A percentile compares a stretch with the other conserved stretches of the same genome.
phyloP scores from a whole-genome alignment of 768 basidiomycete species.

The Mycena kentingensis region DNA sequence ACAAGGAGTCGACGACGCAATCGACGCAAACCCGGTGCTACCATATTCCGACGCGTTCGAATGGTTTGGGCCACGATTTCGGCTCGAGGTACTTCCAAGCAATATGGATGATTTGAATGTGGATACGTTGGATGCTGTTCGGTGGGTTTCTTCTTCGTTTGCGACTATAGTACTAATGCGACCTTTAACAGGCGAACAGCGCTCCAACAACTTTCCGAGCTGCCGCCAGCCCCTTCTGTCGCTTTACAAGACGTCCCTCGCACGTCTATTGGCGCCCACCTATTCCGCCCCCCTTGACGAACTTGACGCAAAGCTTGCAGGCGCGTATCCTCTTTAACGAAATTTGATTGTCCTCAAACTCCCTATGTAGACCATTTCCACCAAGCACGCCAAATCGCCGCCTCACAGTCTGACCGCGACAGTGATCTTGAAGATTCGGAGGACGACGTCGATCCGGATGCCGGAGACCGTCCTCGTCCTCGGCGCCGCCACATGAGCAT shows the following conservation, averaged over 20 bases:
- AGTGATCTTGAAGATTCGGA: too few species aligned
- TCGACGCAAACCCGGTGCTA: too few species aligned
- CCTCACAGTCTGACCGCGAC: too few species aligned
- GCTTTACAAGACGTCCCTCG: constrained; percentile 82
- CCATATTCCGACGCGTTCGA: constrained; percentile 93
- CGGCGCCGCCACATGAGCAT: too few species aligned
- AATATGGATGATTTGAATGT: constrained; percentile 96
- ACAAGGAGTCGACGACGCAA: constrained; percentile 73
- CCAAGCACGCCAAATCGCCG: too few species aligned
- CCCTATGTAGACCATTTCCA: too few species aligned
- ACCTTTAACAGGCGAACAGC: constrained; percentile 40
- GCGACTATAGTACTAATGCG: too few species aligned
- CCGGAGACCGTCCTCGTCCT: too few species aligned
- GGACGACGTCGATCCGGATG: too few species aligned
- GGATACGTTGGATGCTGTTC: constrained; percentile 75
- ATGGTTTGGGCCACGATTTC: constrained; percentile 95
- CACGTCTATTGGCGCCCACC: constrained; percentile 63
- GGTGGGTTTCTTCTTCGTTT: constrained; percentile 53
- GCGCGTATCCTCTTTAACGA: too few species aligned
- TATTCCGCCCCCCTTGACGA: constrained; percentile 53
- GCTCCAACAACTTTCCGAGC: constrained; percentile 46
- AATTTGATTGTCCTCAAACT: too few species aligned
- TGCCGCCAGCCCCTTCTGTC: constrained; percentile 76
- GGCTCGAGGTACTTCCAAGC: constrained; percentile 86
- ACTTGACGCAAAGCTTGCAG: constrained; percentile 66